Evolutionary conservation across 1,284 basidiomycete species (phyloP).

Genomic region (Kalmanozyma brasiliensis): DNA sequence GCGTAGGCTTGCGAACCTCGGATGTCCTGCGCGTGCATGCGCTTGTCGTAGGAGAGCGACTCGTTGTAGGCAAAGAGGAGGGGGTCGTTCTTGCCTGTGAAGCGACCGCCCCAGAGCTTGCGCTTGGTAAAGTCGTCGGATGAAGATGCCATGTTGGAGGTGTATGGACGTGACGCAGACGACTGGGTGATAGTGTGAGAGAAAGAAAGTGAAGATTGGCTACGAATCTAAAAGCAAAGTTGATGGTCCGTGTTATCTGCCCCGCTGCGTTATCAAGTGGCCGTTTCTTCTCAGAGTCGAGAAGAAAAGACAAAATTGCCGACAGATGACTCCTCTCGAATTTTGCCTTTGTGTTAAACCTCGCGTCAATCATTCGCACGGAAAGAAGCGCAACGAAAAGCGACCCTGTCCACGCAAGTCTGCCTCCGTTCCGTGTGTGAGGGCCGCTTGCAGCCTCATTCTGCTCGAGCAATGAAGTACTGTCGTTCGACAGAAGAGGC

Average conservation of each 20-base stretch:
- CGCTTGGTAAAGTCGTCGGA: constrained; percentile 64
- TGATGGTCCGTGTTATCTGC: background rate
- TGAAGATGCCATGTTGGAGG: constrained; percentile 26
- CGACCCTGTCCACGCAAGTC: too few species aligned
- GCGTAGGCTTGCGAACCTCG: constrained; percentile 95
- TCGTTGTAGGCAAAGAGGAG: constrained; percentile 67
- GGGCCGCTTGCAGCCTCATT: too few species aligned
- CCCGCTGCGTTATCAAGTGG: constrained; percentile 1
- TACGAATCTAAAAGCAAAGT: too few species aligned
- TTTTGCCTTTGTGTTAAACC: background rate
- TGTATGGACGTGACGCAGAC: background rate
- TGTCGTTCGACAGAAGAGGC: too few species aligned
- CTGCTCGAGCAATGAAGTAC: too few species aligned
- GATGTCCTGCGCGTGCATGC: constrained; percentile 92
- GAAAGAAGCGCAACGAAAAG: too few species aligned
- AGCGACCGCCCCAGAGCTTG: constrained; percentile 68
- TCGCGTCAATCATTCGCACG: too few species aligned
- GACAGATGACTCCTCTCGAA: background rate
- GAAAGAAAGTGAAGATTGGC: background rate
- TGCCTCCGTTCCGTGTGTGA: too few species aligned
- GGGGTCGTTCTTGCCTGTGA: constrained; percentile 65
- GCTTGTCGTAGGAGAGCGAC: constrained; percentile 90
- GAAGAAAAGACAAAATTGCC: background rate
- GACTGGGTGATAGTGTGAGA: background rate
- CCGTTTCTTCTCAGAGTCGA: too few species aligned